phyloP scores from a whole-genome alignment of 495 filamentous ascomycete species.

The Xylaria curta region DNA sequence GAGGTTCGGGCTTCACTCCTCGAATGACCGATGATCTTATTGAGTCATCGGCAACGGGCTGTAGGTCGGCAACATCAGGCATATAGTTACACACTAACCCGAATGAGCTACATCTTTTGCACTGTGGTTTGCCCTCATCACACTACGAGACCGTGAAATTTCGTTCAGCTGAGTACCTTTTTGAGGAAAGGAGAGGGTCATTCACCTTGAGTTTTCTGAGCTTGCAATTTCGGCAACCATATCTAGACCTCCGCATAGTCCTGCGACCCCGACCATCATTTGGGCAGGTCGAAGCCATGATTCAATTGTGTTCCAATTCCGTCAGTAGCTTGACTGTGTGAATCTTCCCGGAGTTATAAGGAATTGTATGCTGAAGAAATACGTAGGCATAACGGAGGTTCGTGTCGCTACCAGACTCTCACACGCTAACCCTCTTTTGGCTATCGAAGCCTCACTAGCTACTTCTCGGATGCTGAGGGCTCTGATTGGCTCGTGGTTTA shows the following conservation, averaged over 20 bases:
- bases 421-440: slow-evolving; percentile 8
- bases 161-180: background rate
- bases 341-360: background rate
- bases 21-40: background rate
- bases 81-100: slow-evolving; percentile 54
- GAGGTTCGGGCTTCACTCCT: slow-evolving; percentile 31
- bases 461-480: slow-evolving; percentile 1
- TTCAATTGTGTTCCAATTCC: background rate
- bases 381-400: background rate
- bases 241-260: slow-evolving; percentile 46
- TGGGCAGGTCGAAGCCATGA: slow-evolving; percentile 30
- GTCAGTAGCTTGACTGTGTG: no score
- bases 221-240: slow-evolving; percentile 59
- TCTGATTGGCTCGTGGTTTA: slow-evolving; percentile 2
- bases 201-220: slow-evolving; percentile 56
- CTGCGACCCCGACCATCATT: slow-evolving; percentile 41
- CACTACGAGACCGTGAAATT: slow-evolving; percentile 40
- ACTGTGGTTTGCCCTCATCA: slow-evolving; percentile 53
- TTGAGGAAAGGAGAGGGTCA: background rate
- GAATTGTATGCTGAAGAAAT: background rate
- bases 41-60: slow-evolving; percentile 39
- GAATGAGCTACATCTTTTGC: slow-evolving; percentile 51
- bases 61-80: slow-evolving; percentile 47
- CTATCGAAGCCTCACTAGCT: slow-evolving; percentile 6
- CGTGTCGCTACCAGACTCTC: background rate